phyloP scores from a whole-genome alignment of 2,329 filamentous ascomycete species.

The Lachnellula willkommii region DNA sequence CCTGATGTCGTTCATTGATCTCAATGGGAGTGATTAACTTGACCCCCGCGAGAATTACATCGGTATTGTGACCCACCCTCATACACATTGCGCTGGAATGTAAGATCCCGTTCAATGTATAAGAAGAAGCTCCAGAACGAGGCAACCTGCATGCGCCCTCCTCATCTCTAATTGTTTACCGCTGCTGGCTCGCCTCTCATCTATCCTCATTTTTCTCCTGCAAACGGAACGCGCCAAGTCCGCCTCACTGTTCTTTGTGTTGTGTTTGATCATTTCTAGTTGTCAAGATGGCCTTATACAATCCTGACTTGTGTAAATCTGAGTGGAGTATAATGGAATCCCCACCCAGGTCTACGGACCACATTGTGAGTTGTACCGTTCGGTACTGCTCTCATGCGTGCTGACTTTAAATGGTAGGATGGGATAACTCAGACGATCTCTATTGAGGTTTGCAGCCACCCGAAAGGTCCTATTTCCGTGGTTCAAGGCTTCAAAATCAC shows the following conservation, averaged over 20 bases:
- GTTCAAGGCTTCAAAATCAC: background rate
- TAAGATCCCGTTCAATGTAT: constrained; percentile 4
- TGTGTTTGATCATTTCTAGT: background rate
- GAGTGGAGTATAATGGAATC: background rate
- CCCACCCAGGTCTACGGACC: background rate
- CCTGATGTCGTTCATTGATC: background rate
- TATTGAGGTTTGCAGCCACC: background rate
- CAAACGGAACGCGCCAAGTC: too few species aligned
- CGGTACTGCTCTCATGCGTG: background rate
- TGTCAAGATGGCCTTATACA: background rate
- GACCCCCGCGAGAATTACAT: constrained; percentile 35
- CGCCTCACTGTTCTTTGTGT: too few species aligned
- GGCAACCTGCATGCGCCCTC: constrained; percentile 7
- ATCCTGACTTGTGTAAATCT: background rate
- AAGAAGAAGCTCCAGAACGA: constrained; percentile 11
- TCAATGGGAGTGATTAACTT: background rate
- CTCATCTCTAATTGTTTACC: background rate
- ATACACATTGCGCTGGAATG: background rate
- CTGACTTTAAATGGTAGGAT: background rate
- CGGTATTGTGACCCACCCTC: too few species aligned
- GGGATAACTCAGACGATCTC: background rate
- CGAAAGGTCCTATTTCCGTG: background rate
- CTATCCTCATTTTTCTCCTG: background rate
- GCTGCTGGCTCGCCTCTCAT: background rate
- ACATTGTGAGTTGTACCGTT: background rate